These are phyloP conservation scores for Cavenderia fasciculata DNA, from an alignment of 78 protist species.

Conservation along the genomic window DNA sequence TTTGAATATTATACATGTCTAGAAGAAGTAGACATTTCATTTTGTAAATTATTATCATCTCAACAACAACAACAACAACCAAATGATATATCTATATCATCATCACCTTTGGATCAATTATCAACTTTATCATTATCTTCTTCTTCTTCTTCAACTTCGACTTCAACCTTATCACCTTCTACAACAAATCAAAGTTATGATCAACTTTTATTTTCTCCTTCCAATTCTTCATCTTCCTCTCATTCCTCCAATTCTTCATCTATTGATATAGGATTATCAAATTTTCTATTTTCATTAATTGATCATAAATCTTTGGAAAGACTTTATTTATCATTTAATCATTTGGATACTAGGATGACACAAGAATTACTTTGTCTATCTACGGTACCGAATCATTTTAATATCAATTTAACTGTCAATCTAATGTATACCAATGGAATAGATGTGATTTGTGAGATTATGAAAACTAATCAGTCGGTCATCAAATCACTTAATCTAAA, in stretches of 20 bases:
- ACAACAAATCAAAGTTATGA: too few species aligned
- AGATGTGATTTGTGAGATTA: neutral
- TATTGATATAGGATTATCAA: neutral
- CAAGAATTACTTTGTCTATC: slow-evolving; percentile 1
- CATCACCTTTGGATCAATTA: neutral
- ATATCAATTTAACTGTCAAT: slow-evolving; percentile 29
- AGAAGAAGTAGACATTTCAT: slow-evolving; percentile 32
- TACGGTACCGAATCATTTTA: slow-evolving; percentile 3
- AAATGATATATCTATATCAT: neutral
- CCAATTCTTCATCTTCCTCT: too few species aligned
- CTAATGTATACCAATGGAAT: slow-evolving; percentile 31
- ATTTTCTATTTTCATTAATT: slow-evolving; percentile 1
- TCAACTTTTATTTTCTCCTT: too few species aligned
- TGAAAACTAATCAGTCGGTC: slow-evolving; percentile 40
- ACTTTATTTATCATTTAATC: slow-evolving; percentile 34
- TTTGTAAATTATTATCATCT: neutral
- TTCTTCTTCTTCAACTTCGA: neutral
- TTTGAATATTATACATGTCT: neutral
- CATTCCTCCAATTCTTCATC: too few species aligned
- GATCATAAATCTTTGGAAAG: slow-evolving; percentile 14
- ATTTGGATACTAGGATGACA: slow-evolving; percentile 15
- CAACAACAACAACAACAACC: neutral
- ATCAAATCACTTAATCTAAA: slow-evolving; percentile 6
- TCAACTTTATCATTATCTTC: neutral
- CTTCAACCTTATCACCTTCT: neutral